Percentiles rank a stretch among this genome's conserved stretches.
These are phyloP conservation scores for Globisporangium spinosum DNA, from an alignment of 352 stramenopile genomes.

Conservation along the genomic window DNA sequence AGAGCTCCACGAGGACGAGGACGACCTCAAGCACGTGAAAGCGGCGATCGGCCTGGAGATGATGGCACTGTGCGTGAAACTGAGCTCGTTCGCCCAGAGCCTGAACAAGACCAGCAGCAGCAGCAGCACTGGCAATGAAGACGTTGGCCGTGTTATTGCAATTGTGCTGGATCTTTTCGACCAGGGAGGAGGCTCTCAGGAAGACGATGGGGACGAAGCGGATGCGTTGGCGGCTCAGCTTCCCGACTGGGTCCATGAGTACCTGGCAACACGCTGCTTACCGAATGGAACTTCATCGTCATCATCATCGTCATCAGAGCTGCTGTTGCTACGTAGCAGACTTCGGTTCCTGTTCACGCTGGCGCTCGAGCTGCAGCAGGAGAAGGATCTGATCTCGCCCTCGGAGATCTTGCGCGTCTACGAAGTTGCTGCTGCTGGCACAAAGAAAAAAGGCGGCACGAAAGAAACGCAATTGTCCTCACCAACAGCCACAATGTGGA, in stretches of 20 bases:
- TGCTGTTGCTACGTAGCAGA: conserved; percentile 13
- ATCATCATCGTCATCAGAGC: no score
- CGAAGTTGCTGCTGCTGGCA: background rate
- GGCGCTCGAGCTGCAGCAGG: conserved; percentile 45
- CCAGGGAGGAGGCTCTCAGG: background rate
- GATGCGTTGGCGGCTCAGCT: conserved; percentile 12
- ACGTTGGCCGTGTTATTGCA: no score
- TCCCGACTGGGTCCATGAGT: conserved; percentile 52
- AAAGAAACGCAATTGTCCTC: background rate
- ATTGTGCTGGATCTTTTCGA: conserved; percentile 19
- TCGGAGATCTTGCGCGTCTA: conserved; percentile 31
- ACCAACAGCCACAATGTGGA: conserved; percentile 21
- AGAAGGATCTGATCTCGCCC: conserved; percentile 42
- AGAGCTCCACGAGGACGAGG: conserved; percentile 69
- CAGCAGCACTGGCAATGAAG: no score
- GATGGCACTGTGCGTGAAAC: conserved; percentile 42
- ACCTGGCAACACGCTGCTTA: conserved; percentile 44
- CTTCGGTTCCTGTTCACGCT: conserved; percentile 42
- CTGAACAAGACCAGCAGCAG: background rate
- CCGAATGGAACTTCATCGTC: background rate
- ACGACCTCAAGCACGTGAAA: conserved; percentile 45
- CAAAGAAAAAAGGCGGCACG: conserved; percentile 19
- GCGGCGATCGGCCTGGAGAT: conserved; percentile 48
- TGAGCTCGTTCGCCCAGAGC: conserved; percentile 38
- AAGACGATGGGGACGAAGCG: background rate